Evolutionary conservation across 495 filamentous ascomycete species (phyloP), one percentile per base, ranked within the genome.

Genomic region (Xylaria curta): DNA sequence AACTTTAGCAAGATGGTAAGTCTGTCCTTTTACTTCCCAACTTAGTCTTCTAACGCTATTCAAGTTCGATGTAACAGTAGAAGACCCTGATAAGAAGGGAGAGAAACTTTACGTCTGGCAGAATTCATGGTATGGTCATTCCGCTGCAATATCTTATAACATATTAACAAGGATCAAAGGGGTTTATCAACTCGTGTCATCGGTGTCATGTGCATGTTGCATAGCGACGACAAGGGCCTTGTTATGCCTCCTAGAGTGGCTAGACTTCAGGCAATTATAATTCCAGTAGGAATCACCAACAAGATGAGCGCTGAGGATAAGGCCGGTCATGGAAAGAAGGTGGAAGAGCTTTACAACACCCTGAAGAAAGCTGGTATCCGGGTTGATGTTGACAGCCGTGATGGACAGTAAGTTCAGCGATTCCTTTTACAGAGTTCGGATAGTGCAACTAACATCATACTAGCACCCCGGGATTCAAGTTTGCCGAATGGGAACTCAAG

Each of bases 141-240:
- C 40, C 46, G 17, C 19, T 3, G 12, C n/a, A 19, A 28, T 12
- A 1, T 26, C n/a, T 49, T 24, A 38, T 7, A 4, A 42, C 4
- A 66, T 71, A 21, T 61, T 71, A 33, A 71, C 12, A 31, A 66
- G 13, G 9, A 46, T 59, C 4, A 26, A 36, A 71, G 69, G 69
- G 96, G 96, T 83, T 89, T 98, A 49, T 97, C 94, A 6, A 99
- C 95, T 60, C 92, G 96, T 79, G 90, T 93, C 36, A 95, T 99
- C 75, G 95, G 95, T 82, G 93, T 98, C 78, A 98, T 98, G 94
- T 92, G 97, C 74, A 97, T 99, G 91, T 93, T 95, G 69, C 96
- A 99, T 85, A 89, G 93, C 78, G 96, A 98, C 81, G 91, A 99
- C 85, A 93, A 92, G 79, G 96, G 96, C 62, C 88, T 98, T 9